These are phyloP conservation scores for Brassica hybrid DNA, from an alignment of 441 rosid species.

Conservation along the genomic window DNA sequence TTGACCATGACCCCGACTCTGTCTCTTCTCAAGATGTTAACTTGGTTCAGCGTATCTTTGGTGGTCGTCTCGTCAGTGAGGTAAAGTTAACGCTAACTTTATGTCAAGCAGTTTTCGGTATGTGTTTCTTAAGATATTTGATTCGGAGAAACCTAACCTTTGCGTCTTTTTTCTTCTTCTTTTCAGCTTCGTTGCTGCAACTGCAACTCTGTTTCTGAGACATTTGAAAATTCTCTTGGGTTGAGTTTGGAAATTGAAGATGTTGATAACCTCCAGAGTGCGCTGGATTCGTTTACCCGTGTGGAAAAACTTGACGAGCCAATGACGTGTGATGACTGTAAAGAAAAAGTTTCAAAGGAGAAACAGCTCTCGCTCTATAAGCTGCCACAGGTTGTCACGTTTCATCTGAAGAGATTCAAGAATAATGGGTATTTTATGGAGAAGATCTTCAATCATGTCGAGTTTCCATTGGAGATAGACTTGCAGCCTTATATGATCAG, in stretches of 20 bases:
- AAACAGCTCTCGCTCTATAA: constrained; percentile 78
- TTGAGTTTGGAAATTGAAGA: constrained; percentile 82
- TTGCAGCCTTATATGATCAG: constrained; percentile 60
- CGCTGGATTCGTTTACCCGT: constrained; percentile 73
- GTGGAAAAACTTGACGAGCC: constrained; percentile 79
- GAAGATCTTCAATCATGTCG: constrained; percentile 74
- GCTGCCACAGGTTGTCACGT: constrained; percentile 66
- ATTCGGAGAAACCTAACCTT: background rate
- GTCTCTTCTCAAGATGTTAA: constrained; percentile 45
- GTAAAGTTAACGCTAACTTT: constrained; percentile 42
- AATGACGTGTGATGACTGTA: constrained; percentile 69
- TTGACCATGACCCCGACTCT: constrained; percentile 19
- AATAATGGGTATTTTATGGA: constrained; percentile 59
- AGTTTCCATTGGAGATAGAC: constrained; percentile 78
- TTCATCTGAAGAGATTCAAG: constrained; percentile 91
- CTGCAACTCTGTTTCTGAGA: constrained; percentile 63
- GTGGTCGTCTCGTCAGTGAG: constrained; percentile 74
- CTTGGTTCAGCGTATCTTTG: constrained; percentile 63
- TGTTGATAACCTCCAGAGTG: constrained; percentile 55
- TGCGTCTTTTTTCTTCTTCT: background rate
- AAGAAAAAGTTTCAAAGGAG: constrained; percentile 63
- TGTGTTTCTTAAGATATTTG: background rate
- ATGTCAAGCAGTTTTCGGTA: constrained; percentile 3
- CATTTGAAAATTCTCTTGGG: constrained; percentile 63
- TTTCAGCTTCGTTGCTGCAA: constrained; percentile 73